Evolutionary conservation across 139 green algal species (phyloP).

Genomic region (Chlamydomonas sp.): DNA sequence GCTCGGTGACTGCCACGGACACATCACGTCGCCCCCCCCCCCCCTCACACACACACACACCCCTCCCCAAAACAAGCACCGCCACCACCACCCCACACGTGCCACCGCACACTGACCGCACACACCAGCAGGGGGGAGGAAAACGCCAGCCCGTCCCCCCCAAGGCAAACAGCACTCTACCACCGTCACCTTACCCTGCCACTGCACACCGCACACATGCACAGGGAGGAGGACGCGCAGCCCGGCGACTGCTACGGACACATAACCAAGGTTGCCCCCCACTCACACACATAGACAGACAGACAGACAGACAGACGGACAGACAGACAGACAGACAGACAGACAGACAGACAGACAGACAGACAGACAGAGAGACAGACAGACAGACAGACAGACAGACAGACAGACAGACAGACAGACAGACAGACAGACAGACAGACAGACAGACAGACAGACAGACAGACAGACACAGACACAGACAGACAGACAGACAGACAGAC

Average conservation of each 20-base stretch:
- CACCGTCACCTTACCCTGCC: too few species aligned
- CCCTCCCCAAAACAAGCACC: too few species aligned
- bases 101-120: too few species aligned
- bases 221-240: not conserved
- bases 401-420: slow-evolving; percentile 17
- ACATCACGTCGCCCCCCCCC: too few species aligned
- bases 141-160: too few species aligned
- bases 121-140: too few species aligned
- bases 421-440: slow-evolving; percentile 23
- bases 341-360: not conserved
- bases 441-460: slow-evolving; percentile 19
- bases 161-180: too few species aligned
- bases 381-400: slow-evolving; percentile 13
- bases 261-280: too few species aligned
- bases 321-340: not conserved
- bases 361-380: not conserved
- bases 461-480: slow-evolving; percentile 9
- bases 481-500: slow-evolving; percentile 1
- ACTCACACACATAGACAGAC: slow-evolving; percentile 3
- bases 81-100: too few species aligned
- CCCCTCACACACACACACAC: too few species aligned
- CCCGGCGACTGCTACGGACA: too few species aligned
- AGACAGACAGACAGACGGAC: not conserved
- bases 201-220: not conserved
- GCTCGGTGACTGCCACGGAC: too few species aligned